Evolutionary conservation across 129 eudicot genomes (phyloP), one percentile per base, ranked within the genome.

Genomic region (Logfia minima): DNA sequence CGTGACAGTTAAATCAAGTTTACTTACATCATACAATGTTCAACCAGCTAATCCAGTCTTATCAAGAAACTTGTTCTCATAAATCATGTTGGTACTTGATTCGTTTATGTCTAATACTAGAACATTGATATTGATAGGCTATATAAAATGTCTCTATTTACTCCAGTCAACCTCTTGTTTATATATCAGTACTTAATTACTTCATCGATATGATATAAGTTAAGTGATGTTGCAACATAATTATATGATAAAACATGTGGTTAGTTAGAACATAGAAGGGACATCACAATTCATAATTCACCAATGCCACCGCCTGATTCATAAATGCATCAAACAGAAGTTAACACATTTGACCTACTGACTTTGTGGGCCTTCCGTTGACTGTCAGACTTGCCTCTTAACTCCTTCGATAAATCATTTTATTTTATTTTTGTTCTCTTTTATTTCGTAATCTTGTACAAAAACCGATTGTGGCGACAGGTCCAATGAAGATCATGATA

Each of bases 281-380:
- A 59, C 65, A 6, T n/a, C 23, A 23, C n/a, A 61, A 13, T 0
- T 61, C 35, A 61, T 11, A 2, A 6, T 62, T 62, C 67, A 62
- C 67, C 67, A 62, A 62, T 24, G 2, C 35, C 67, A 26, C 67
- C 67, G 67, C 8, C 11, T 4, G 67, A 29, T 62, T 62, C 67
- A 23, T 62, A 62, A 62, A 13, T 62, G 55, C 18, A 59, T 19
- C 29, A 59, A 19, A 22, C 10, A 6, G 4, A 62, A 61, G 32
- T 24, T 29, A 61, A 24, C 67, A 61, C 35, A 61, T 3, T 16
- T 62, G 67, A 62, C 67, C 35, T 62, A 8, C 67, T 62, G 67
- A 62, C 67, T 62, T 62, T 48, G 35, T 24, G 67, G 35, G 34
- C 18, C 67, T 41, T 17, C 7, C 67, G 67, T 62, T 62, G 67